These are phyloP conservation scores for Puccinia novopanici DNA, from an alignment of 1,284 basidiomycete species.

Conservation along the genomic window DNA sequence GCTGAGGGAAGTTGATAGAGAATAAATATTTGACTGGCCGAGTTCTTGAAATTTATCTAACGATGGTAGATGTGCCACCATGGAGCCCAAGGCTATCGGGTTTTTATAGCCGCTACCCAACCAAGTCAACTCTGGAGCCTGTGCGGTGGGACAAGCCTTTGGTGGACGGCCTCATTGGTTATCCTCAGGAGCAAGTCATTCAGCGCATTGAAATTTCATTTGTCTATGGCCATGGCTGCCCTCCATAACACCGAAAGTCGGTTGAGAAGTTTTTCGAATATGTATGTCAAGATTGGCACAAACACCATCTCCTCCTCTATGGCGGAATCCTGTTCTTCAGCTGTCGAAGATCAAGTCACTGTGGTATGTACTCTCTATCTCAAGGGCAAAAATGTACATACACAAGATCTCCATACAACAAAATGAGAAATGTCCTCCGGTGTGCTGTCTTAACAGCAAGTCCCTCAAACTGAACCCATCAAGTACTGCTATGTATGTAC, in stretches of 20 bases:
- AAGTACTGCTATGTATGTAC: too few species aligned
- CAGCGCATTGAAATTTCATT: too few species aligned
- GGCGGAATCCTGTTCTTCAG: not conserved
- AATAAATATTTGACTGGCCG: slow-evolving; percentile 12
- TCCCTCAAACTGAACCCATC: not conserved
- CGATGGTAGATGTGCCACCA: not conserved
- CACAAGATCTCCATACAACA: too few species aligned
- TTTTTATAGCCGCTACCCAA: not conserved
- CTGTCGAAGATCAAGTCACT: not conserved
- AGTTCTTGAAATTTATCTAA: not conserved
- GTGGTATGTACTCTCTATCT: too few species aligned
- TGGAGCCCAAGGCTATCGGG: not conserved
- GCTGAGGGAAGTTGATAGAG: not conserved
- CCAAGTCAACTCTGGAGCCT: not conserved
- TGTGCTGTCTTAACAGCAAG: not conserved
- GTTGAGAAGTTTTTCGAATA: slow-evolving; percentile 4
- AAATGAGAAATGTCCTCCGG: not conserved
- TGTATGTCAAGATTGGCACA: not conserved
- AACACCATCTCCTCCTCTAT: not conserved
- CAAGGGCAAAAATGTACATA: too few species aligned
- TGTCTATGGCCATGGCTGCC: not conserved
- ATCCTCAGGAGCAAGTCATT: slow-evolving; percentile 12
- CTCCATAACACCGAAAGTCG: slow-evolving; percentile 6
- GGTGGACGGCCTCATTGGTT: not conserved
- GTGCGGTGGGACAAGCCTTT: not conserved